These are phyloP conservation scores for Escallonia rubra DNA, from an alignment of 129 eudicot species.

Conservation along the genomic window DNA sequence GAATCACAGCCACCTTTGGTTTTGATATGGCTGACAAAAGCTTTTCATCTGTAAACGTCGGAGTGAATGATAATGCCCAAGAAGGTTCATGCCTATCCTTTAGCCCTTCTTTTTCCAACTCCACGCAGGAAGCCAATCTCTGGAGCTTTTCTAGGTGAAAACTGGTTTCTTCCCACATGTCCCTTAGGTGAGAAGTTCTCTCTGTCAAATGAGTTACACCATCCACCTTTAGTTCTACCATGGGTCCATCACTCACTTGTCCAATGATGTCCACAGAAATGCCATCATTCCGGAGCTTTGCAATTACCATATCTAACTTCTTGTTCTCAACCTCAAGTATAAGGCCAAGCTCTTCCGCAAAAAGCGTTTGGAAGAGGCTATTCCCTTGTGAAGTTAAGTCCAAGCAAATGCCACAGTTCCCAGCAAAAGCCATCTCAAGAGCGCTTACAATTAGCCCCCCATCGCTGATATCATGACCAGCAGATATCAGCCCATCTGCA, in stretches of 20 bases:
- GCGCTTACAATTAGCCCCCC: constrained; percentile 70
- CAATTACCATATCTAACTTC: constrained; percentile 40
- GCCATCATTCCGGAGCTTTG: constrained; percentile 36
- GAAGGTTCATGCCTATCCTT: constrained; percentile 67
- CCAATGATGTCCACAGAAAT: constrained; percentile 60
- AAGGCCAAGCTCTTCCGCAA: constrained; percentile 90
- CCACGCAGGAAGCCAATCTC: constrained; percentile 67
- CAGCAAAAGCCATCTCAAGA: constrained; percentile 98
- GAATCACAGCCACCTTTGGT: constrained; percentile 81
- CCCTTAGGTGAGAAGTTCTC: constrained; percentile 59
- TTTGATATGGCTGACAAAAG: constrained; percentile 40
- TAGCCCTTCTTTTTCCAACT: constrained; percentile 64
- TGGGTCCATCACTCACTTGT: constrained; percentile 43
- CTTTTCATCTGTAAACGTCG: constrained; percentile 47
- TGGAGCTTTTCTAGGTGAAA: constrained; percentile 69
- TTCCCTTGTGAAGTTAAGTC: constrained; percentile 46
- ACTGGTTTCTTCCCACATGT: constrained; percentile 92
- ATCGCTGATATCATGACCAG: constrained; percentile 93
- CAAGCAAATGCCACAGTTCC: constrained; percentile 45
- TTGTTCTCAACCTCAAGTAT: constrained; percentile 60
- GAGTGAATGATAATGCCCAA: constrained; percentile 72
- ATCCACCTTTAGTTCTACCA: constrained; percentile 48
- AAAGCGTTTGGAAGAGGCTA: constrained; percentile 53
- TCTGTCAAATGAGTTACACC: constrained; percentile 55
- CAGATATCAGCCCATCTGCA: constrained; percentile 59